Evolutionary conservation across 1,139 yeast species (phyloP), one percentile per base, ranked within the genome.

Genomic region (Sugiyamaella sp.): DNA sequence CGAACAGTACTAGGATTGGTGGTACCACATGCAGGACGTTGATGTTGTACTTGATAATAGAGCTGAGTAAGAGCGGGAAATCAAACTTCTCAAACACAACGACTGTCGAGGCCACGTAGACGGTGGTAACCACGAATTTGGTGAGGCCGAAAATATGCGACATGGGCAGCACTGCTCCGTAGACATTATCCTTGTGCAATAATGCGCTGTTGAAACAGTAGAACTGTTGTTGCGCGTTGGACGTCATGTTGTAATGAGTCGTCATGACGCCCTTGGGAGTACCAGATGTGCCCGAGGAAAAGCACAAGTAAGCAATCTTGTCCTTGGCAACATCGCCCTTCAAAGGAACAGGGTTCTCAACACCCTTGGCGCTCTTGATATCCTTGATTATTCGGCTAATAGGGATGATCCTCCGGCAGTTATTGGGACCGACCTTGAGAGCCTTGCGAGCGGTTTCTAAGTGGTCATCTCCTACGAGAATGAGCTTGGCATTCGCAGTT

Each of bases 211-310:
- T 38, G 20, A 29, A 52, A 37, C 61, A 45, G 20, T 41, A 44
- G 8, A 44, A 10, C 45, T 54, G 57, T 52, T 68, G 70, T 29
- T 62, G 59, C 8, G 60, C 51, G 56, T 73, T 71, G 29, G 72
- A 59, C 9, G 71, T 58, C 47, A 73, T 61, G 56, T 73, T 73
- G 55, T 56, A 68, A 56, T 86, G 89, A 12, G 82, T 75, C 57
- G 85, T 75, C 52, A 80, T 79, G 20, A 85, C 93, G 24, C 90
- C 91, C 68, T 86, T 86, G 25, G 91, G 89, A 46, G 76, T 68
- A 9, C 91, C 91, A 1, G 89, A 82, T 12, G 93, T 85, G 27
- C 93, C 93, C 1, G 89, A 82, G 2, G 95, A 86, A 68, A 86
- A 87, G 58, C 75, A 72, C 54, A 69, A 67, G 56, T 70, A 71